Evolutionary conservation across 495 filamentous ascomycete genomes (phyloP).

Genomic region (Entonaema liquescens): DNA sequence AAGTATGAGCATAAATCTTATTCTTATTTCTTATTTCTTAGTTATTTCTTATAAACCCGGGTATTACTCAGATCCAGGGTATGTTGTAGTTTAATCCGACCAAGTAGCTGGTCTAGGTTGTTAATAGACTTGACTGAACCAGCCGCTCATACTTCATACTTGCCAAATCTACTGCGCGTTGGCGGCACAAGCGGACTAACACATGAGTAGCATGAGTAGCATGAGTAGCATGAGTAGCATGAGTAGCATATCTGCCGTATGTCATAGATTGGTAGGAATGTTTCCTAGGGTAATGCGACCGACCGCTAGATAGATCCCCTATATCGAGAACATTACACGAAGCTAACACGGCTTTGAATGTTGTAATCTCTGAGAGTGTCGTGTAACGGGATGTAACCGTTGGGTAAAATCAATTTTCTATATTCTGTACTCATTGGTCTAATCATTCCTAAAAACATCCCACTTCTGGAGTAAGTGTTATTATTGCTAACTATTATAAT

Average conservation of each 20-base stretch:
- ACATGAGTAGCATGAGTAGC: background rate
- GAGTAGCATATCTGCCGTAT: constrained; percentile 1
- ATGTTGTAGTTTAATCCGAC: constrained; percentile 9
- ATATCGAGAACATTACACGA: constrained; percentile 22
- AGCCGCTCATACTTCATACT: background rate
- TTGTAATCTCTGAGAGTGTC: constrained; percentile 9
- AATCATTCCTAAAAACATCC: too few relatives aligned
- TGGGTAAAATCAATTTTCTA: background rate
- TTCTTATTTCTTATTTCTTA: too few relatives aligned
- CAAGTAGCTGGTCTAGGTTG: background rate
- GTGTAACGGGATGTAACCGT: constrained; percentile 36
- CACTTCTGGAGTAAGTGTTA: too few relatives aligned
- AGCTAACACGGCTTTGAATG: constrained; percentile 17
- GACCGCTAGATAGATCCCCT: constrained; percentile 21
- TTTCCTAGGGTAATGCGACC: constrained; percentile 5
- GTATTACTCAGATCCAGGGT: constrained; percentile 8
- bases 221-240: too few relatives aligned
- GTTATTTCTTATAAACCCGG: background rate
- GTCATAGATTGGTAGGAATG: constrained; percentile 8
- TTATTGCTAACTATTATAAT: too few relatives aligned
- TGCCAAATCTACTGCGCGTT: constrained; percentile 4
- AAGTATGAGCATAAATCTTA: constrained; percentile 17
- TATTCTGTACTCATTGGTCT: constrained; percentile 12
- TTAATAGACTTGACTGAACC: background rate
- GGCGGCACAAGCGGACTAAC: constrained; percentile 16